Evolutionary conservation across 352 stramenopile species (phyloP).

Genomic region (Aphanomyces cochlioides): DNA sequence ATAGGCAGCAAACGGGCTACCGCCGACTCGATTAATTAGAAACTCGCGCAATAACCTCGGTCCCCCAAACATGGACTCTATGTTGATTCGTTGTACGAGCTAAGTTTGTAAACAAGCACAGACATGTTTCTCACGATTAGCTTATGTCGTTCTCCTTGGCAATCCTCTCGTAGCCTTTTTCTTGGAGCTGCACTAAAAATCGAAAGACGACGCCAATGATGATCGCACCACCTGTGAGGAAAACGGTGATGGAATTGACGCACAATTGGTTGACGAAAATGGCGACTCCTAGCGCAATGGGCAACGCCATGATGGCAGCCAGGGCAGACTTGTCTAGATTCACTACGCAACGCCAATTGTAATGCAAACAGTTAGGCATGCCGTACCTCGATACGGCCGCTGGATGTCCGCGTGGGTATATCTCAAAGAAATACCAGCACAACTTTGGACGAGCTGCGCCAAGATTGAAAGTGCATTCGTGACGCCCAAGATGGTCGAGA

Average conservation of each 20-base stretch:
- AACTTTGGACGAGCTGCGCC: slow-evolving; percentile 87
- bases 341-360: slow-evolving; percentile 31
- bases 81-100: too few species aligned
- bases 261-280: slow-evolving; percentile 26
- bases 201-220: not conserved
- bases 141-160: too few species aligned
- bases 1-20: not conserved
- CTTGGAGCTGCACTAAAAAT: not conserved
- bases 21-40: not conserved
- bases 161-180: too few species aligned
- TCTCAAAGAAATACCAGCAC: slow-evolving; percentile 86
- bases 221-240: not conserved
- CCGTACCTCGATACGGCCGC: slow-evolving; percentile 59
- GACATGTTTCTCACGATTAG: too few species aligned
- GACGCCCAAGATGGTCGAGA: slow-evolving; percentile 85
- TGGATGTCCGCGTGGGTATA: slow-evolving; percentile 64
- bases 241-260: slow-evolving; percentile 6
- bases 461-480: slow-evolving; percentile 93
- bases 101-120: too few species aligned
- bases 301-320: slow-evolving; percentile 43
- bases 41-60: not conserved
- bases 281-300: slow-evolving; percentile 17
- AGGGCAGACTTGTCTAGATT: slow-evolving; percentile 55
- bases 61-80: too few species aligned
- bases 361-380: not conserved